phyloP scores from a whole-genome alignment of 2,329 filamentous ascomycete species.

The Stemphylium vesicarium region DNA sequence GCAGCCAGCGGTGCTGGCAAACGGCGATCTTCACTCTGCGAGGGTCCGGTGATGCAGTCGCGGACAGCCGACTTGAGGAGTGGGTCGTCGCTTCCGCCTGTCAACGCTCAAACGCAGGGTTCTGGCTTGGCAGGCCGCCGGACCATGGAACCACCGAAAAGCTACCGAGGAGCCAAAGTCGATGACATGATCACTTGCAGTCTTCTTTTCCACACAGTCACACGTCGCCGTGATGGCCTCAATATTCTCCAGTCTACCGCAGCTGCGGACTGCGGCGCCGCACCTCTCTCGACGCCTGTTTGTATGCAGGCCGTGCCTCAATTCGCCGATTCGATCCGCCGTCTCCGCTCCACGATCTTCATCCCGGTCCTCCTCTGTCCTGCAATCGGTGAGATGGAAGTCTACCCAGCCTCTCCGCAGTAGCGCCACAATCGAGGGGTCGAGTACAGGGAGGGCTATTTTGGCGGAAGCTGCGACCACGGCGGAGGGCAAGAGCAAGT shows the following conservation, averaged over 20 bases:
- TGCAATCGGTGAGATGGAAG: slow-evolving; percentile 43
- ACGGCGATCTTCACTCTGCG: slow-evolving; percentile 16
- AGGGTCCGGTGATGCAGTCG: slow-evolving; percentile 23
- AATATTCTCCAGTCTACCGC: slow-evolving; percentile 46
- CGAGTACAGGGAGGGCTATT: slow-evolving; percentile 18
- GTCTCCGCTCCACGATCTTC: slow-evolving; percentile 22
- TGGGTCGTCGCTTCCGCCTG: slow-evolving; percentile 19
- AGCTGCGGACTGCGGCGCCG: slow-evolving; percentile 47
- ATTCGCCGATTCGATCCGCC: slow-evolving; percentile 32
- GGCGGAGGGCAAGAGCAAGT: slow-evolving; percentile 6
- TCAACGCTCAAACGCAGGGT: slow-evolving; percentile 21
- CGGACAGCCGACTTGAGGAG: slow-evolving; percentile 6
- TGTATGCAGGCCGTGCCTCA: slow-evolving; percentile 41
- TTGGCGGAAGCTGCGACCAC: slow-evolving; percentile 21
- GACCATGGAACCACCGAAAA: slow-evolving; percentile 20
- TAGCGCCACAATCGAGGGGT: slow-evolving; percentile 26
- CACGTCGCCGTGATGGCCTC: slow-evolving; percentile 38
- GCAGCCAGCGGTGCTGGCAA: slow-evolving; percentile 8
- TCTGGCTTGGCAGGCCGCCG: slow-evolving; percentile 9
- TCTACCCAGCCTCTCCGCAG: slow-evolving; percentile 42
- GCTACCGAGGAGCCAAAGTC: neutral
- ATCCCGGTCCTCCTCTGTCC: slow-evolving; percentile 33
- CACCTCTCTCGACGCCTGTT: slow-evolving; percentile 48
- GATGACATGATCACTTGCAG: slow-evolving; percentile 11
- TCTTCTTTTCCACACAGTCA: slow-evolving; percentile 1